Evolutionary conservation across 768 basidiomycete species (phyloP), one percentile per base, ranked within the genome.

Genomic region (Lentinula raphanica): DNA sequence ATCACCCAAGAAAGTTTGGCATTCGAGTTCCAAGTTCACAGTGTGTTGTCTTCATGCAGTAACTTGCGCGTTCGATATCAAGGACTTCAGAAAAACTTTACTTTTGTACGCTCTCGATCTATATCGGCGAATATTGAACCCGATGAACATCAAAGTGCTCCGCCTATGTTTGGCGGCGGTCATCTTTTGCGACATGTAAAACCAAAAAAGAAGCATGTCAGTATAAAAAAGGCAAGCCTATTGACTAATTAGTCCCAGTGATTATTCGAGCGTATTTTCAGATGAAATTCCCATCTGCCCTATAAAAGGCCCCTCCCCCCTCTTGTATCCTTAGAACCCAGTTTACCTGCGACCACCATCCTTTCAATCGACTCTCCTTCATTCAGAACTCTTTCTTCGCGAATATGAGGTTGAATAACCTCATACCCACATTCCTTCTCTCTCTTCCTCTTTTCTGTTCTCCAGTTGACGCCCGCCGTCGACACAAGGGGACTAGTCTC

Each of bases 371-470:
- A 48, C 17, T 48, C 17, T 48, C 46, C 13, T 31, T 48, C 13
- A 48, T 21, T 39, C 17, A 13, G 11, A 44, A 48, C 32, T 8
- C 7, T 39, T 38, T 25, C 38, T 39, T 25, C 28, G 35, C 51
- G 15, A 32, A 25, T 15, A 56, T 56, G 54, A 56, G 54, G 54
- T 36, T 56, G 13, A 35, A n/a, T 19, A 29, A 12, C 40, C 54
- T 56, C 42, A 29, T 56, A 15, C 40, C 54, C 54, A 56, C 54
- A 23, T 36, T 56, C 54, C 40, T 56, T 56, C 42, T 56, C 29
- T 56, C 54, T 45, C 54, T 56, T 11, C 28, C 54, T 23, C 25
- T 46, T 27, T 27, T 56, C 15, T n/a, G 11, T n/a, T n/a, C 54
- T 36, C 25, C 42, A 21, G 40, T 45, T 29, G 27, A 44, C 13